phyloP scores from a whole-genome alignment of 2,329 filamentous ascomycete genomes.

The Stylonectria norvegica region DNA sequence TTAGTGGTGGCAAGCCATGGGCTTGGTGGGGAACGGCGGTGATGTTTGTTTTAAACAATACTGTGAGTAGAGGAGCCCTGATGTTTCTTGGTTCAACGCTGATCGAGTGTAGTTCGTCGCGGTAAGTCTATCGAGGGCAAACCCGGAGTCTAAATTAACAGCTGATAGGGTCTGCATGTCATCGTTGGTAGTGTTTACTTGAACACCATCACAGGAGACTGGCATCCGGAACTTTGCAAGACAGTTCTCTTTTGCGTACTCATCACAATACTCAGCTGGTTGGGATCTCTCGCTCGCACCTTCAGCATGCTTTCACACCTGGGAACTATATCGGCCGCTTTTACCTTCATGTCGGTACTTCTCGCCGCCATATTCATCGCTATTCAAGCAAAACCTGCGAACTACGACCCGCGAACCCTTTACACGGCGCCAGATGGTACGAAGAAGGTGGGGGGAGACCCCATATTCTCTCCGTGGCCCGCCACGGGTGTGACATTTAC shows the following conservation, averaged over 20 bases:
- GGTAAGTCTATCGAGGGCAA: not conserved
- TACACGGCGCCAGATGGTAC: not conserved
- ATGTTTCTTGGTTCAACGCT: too few species aligned
- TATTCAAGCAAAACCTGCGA: slow-evolving; percentile 68
- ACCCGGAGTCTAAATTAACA: not conserved
- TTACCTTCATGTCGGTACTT: slow-evolving; percentile 85
- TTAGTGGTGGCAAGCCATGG: slow-evolving; percentile 79
- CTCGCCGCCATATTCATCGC: slow-evolving; percentile 80
- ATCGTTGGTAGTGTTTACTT: slow-evolving; percentile 80
- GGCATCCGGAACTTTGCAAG: slow-evolving; percentile 59
- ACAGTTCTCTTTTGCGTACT: slow-evolving; percentile 77
- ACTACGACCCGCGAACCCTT: slow-evolving; percentile 45
- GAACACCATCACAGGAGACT: slow-evolving; percentile 75
- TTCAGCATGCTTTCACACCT: slow-evolving; percentile 76
- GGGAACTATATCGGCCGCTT: slow-evolving; percentile 73
- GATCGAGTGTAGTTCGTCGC: not conserved
- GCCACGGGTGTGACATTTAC: slow-evolving; percentile 72
- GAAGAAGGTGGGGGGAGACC: slow-evolving; percentile 48
- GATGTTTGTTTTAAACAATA: slow-evolving; percentile 94
- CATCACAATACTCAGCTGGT: slow-evolving; percentile 68
- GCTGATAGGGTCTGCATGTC: slow-evolving; percentile 57
- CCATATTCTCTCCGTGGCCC: slow-evolving; percentile 65
- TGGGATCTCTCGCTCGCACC: slow-evolving; percentile 79
- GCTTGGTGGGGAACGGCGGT: slow-evolving; percentile 65
- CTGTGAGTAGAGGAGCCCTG: too few species aligned